Percentiles rank a stretch among this genome's conserved stretches.
Evolutionary conservation across 2,329 filamentous ascomycete genomes (phyloP).

Genomic region (Chaetomium strumarium): DNA sequence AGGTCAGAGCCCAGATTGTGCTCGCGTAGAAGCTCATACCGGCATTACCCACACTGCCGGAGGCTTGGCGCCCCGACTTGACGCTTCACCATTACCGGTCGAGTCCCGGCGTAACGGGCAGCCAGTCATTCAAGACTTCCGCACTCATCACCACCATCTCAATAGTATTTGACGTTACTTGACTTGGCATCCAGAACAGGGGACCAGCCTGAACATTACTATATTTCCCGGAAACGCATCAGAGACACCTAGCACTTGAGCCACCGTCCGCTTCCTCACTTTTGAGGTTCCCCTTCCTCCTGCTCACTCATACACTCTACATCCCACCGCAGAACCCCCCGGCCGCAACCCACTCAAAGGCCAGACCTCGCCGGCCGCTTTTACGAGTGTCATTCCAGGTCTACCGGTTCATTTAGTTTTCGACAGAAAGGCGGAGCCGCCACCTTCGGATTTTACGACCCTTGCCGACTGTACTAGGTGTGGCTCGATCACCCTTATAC

Average conservation of each 20-base stretch:
- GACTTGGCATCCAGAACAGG: constrained; percentile 4
- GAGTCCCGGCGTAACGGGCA: constrained; percentile 2
- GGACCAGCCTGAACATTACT: background rate
- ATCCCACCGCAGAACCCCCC: background rate
- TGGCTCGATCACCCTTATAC: background rate
- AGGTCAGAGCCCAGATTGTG: background rate
- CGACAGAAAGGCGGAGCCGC: background rate
- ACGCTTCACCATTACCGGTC: constrained; percentile 2
- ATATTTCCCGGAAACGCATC: too few species aligned
- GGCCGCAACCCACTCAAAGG: background rate
- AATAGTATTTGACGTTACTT: background rate
- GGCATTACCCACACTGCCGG: background rate
- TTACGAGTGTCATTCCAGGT: too few species aligned
- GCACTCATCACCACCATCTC: background rate
- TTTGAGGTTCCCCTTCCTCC: background rate
- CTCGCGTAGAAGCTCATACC: background rate
- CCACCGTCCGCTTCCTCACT: background rate
- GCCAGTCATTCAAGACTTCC: background rate
- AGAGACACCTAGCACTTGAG: too few species aligned
- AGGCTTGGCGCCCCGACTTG: constrained; percentile 9
- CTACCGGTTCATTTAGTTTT: background rate
- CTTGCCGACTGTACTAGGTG: background rate
- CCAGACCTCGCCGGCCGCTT: background rate
- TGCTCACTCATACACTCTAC: background rate
- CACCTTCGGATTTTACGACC: background rate